A percentile compares a stretch with the other conserved stretches of the same genome.
These are phyloP conservation scores for Botrytis porri DNA, from an alignment of 2,329 filamentous ascomycete species.

Conservation along the genomic window DNA sequence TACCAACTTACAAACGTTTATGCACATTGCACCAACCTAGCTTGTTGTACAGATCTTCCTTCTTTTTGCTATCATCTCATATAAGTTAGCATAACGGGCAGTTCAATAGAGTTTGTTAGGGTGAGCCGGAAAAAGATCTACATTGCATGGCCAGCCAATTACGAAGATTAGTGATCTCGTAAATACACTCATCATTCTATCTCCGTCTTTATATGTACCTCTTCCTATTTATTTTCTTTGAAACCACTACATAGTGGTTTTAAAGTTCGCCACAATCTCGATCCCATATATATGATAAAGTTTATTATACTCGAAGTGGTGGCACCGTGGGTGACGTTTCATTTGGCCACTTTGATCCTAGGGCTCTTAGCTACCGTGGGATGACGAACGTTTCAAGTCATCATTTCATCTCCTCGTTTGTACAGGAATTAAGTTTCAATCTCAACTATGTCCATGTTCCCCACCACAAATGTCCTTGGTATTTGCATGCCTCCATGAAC, in stretches of 20 bases:
- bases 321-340: neutral
- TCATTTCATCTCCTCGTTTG: neutral
- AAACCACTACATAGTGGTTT: neutral
- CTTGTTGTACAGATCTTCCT: neutral
- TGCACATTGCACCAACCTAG: neutral
- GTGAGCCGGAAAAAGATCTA: neutral
- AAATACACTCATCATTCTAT: neutral
- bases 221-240: neutral
- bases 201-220: neutral
- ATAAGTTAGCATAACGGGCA: neutral
- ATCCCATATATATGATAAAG: neutral
- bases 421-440: neutral
- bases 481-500: constrained; percentile 11
- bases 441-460: neutral
- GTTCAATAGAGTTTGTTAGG: neutral
- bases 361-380: neutral
- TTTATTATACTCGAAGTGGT: neutral
- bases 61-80: neutral
- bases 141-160: neutral
- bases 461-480: neutral
- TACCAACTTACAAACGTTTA: neutral
- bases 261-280: neutral
- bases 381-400: neutral
- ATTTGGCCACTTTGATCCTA: neutral
- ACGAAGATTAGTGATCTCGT: neutral